Base-by-base conservation (phyloP, 2,329 filamentous ascomycete species). In the Penicillium capsulatum region DNA sequence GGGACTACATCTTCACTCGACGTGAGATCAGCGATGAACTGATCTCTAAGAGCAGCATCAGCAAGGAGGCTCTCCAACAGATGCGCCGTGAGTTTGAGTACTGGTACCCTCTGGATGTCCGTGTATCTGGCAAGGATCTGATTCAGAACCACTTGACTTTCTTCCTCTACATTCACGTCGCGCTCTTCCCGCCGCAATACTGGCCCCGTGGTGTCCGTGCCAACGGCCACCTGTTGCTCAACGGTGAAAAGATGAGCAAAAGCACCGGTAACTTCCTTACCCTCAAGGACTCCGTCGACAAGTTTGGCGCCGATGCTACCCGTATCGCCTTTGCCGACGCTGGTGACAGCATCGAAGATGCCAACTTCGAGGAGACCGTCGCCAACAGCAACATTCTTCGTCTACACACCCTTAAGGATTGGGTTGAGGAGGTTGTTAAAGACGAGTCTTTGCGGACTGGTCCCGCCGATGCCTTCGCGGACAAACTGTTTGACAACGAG, bases 211-310 rank as follows among this genome's bases (percentile, higher is more conserved):
- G 82, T 47, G 77, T 97, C 51, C 84, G 92, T 50, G 83, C 86
- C 47, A 98, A 98, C 61, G 92, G 92, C 1, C 91, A 97, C 69
- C 71, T 97, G 58, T 80, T 94, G 66, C 75, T 98, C 50, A 98
- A 98, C 64, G 91, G 91, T 34, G 87, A 95, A 64, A 98, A 98
- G 78, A 98, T 98, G 92, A 85, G 82, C 64, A 98, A 98, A 74
- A 91, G 84, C 38, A 96, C 90, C 0, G 92, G 92, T 47, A 98
- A 97, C 71, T 98, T 98, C 74, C 76, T 98, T 64, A 97, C 92
- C 8, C 74, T 97, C 36, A 78, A 82, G 38, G 86, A 96, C 47
- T 78, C 90, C 19, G 84, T 91, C 10, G 77, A 82, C 55, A 98
- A 98, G 66, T 98, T 92, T 57, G 92, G 92, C 58, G 91, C 92